Conservation (phyloP, 2,329 filamentous ascomycete species). For the Paecilomyces fulvus region DNA sequence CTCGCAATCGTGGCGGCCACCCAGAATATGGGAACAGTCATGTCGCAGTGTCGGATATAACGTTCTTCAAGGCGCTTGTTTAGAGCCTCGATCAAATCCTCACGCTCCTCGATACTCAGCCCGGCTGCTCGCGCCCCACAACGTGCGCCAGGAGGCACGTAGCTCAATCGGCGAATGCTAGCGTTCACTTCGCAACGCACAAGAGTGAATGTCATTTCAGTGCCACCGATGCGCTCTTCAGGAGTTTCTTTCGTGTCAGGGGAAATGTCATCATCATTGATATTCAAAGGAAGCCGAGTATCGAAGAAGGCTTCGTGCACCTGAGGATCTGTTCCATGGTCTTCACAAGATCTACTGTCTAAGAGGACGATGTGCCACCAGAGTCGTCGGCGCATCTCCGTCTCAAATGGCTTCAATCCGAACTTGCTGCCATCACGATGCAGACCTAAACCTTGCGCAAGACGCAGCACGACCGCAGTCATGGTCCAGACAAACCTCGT, state of each 20-base stretch:
- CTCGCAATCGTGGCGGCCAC: slow-evolving; percentile 59
- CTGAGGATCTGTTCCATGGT: slow-evolving; percentile 40
- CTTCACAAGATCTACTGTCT: slow-evolving; percentile 42
- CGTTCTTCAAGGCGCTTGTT: slow-evolving; percentile 48
- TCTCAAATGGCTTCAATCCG: slow-evolving; percentile 40
- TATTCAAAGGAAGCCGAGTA: slow-evolving; percentile 41
- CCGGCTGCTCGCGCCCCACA: slow-evolving; percentile 9
- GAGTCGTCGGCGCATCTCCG: slow-evolving; percentile 44
- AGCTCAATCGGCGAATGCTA: slow-evolving; percentile 32
- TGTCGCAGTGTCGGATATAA: slow-evolving; percentile 46
- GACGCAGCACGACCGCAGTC: slow-evolving; percentile 33
- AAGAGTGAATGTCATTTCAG: slow-evolving; percentile 45
- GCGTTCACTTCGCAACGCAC: slow-evolving; percentile 47
- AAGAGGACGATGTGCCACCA: slow-evolving; percentile 45
- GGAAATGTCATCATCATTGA: slow-evolving; percentile 44
- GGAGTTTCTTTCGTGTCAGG: slow-evolving; percentile 43
- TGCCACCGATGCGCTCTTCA: slow-evolving; percentile 40
- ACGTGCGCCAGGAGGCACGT: slow-evolving; percentile 21
- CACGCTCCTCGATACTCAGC: slow-evolving; percentile 26
- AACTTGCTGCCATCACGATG: slow-evolving; percentile 45
- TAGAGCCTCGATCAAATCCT: slow-evolving; percentile 43
- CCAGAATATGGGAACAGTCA: slow-evolving; percentile 53
- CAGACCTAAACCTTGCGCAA: slow-evolving; percentile 39
- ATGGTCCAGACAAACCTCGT: slow-evolving; percentile 37
- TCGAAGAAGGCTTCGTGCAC: slow-evolving; percentile 39